These are phyloP conservation scores for Ustilago crameri DNA, from an alignment of 1,284 basidiomycete genomes.

Conservation along the genomic window DNA sequence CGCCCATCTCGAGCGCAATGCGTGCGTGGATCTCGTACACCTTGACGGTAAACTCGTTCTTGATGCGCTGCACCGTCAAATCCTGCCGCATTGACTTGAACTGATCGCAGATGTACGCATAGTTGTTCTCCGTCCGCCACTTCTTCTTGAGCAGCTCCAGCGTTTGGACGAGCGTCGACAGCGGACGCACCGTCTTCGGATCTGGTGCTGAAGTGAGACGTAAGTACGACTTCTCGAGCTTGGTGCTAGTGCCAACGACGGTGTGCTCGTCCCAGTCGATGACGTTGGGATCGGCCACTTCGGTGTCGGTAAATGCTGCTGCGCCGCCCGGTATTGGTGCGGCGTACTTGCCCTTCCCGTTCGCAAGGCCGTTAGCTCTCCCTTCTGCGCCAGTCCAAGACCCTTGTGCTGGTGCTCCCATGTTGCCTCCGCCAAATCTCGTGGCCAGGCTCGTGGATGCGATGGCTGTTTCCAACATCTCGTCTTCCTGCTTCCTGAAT, in stretches of 20 bases:
- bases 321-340: constrained; percentile 4
- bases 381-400: constrained; percentile 29
- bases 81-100: constrained; percentile 98
- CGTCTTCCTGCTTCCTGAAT: constrained; percentile 47
- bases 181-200: constrained; percentile 91
- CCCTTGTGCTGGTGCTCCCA: constrained; percentile 6
- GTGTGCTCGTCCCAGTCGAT: constrained; percentile 96
- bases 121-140: constrained; percentile 86
- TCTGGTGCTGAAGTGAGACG: constrained; percentile 96
- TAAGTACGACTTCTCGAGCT: constrained; percentile 94
- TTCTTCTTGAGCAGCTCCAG: constrained; percentile 86
- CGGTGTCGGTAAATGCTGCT: constrained; percentile 27
- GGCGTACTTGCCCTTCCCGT: constrained; percentile 12
- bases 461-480: constrained; percentile 51
- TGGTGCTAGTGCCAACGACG: constrained; percentile 88
- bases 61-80: constrained; percentile 98
- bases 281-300: constrained; percentile 72
- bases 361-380: constrained; percentile 9
- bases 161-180: constrained; percentile 84
- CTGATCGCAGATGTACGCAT: constrained; percentile 95
- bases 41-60: constrained; percentile 96
- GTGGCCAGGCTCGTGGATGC: constrained; percentile 49
- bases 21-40: constrained; percentile 99
- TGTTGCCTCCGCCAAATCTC: constrained; percentile 35
- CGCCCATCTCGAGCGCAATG: constrained; percentile 93